Base-by-base conservation (phyloP, 176 grass and related monocot species). In the Musa beccarii region DNA sequence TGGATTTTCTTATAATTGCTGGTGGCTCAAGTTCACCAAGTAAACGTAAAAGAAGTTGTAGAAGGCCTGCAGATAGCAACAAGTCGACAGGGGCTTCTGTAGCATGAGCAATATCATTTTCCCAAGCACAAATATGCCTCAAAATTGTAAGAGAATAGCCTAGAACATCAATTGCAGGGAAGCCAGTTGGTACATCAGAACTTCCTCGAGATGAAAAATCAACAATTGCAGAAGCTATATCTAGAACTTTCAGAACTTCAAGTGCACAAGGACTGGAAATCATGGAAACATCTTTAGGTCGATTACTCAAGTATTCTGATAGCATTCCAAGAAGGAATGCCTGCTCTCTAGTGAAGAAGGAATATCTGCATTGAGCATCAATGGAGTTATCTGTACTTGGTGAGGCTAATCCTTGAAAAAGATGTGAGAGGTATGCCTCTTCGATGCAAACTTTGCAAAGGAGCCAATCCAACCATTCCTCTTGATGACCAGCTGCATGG, bases 381-480 rank as follows among this genome's bases (percentile, higher is more conserved):
- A 61, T 15, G 8, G 25, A 76, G 53, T 67, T 50, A 52, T 83
- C 26, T 15, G 78, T 72, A 78, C 84, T 23, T 70, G 34, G 23
- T 78, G 84, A 86, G 78, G 14, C 77, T 78, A 98, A 83, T 28
- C 79, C 69, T 21, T 11, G 8, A 83, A 94, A 94, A 69, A 98
- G 79, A 53, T 8, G 53, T 52, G 84, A 54, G 61, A 91, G 91
- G 64, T 82, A 91, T 80, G 80, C 68, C 53, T 84, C 88, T 66
- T 94, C 95, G 56, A 87, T 85, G 81, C 84, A 98, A 75, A 85
- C 79, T 87, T 98, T 94, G 80, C 90, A 84, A 19, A 98, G 76
- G 79, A 98, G 84, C 95, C 90, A 98, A 54, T 91, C 88, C 54
- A 98, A 52, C 95, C 95, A 98, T 64, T 91, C 90, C 80, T 91